Evolutionary conservation across 2,329 filamentous ascomycete genomes (phyloP).

Genomic region (Rhinocladiella similis): DNA sequence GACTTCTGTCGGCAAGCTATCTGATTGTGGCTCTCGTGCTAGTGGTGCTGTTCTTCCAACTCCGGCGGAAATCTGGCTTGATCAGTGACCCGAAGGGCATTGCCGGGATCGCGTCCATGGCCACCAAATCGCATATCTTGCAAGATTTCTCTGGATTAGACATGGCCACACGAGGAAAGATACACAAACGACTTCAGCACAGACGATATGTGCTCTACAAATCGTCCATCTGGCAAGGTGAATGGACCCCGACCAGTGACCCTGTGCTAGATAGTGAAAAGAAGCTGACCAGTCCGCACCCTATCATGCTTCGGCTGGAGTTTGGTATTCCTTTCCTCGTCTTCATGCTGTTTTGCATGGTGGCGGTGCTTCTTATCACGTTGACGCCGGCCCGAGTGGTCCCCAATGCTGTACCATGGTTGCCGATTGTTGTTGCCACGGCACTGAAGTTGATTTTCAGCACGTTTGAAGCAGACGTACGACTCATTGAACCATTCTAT

Average conservation of each 20-base stretch:
- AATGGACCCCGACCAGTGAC: conserved; percentile 42
- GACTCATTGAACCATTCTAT: conserved; percentile 51
- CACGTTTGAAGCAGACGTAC: conserved; percentile 48
- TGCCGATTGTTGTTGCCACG: conserved; percentile 47
- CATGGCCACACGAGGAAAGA: conserved; percentile 42
- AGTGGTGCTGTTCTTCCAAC: conserved; percentile 43
- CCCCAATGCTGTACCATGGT: conserved; percentile 44
- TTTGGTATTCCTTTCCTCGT: conserved; percentile 43
- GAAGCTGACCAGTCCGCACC: conserved; percentile 41
- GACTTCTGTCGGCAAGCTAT: conserved; percentile 42
- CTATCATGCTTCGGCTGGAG: conserved; percentile 44
- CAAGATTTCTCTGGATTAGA: conserved; percentile 50
- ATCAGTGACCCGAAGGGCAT: conserved; percentile 51
- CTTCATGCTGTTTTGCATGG: conserved; percentile 41
- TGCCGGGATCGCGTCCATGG: conserved; percentile 52
- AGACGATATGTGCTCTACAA: conserved; percentile 52
- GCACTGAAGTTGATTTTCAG: conserved; percentile 49
- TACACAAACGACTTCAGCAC: conserved; percentile 48
- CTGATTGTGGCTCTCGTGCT: conserved; percentile 44
- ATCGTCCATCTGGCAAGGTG: conserved; percentile 53
- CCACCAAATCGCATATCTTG: conserved; percentile 51
- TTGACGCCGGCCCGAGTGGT: conserved; percentile 41
- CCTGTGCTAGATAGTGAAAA: conserved; percentile 30
- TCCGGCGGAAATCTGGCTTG: conserved; percentile 50
- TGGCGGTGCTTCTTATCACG: conserved; percentile 44